phyloP scores from a whole-genome alignment of 1,284 basidiomycete species.

The Kwoniella shivajii region DNA sequence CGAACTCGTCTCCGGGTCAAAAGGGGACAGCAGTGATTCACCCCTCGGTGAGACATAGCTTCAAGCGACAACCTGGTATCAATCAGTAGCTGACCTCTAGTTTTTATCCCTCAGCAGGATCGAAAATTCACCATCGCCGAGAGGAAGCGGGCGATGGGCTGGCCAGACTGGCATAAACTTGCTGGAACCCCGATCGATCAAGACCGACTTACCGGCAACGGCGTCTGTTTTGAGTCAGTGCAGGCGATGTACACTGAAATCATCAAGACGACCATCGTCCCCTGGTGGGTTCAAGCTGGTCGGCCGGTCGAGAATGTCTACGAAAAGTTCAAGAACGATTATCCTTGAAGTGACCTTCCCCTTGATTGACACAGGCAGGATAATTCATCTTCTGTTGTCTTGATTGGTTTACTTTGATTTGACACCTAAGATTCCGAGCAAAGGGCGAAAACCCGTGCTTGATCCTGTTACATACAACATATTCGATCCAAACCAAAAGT shows the following conservation, averaged over 20 bases:
- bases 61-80: background rate
- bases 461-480: background rate
- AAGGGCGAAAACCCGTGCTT: background rate
- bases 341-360: conserved; percentile 8
- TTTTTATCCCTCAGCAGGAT: conserved; percentile 14
- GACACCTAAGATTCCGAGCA: too few relatives aligned
- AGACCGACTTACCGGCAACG: conserved; percentile 13
- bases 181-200: conserved; percentile 18
- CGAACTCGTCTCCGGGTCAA: conserved; percentile 12
- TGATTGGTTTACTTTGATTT: too few relatives aligned
- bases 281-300: conserved; percentile 22
- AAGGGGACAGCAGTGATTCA: conserved; percentile 21
- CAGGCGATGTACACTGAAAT: conserved; percentile 26
- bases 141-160: conserved; percentile 30
- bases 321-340: conserved; percentile 7
- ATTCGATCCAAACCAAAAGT: background rate
- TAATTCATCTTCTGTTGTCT: too few relatives aligned
- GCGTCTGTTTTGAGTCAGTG: conserved; percentile 15
- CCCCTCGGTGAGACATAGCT: conserved; percentile 13
- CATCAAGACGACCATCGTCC: conserved; percentile 19
- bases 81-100: background rate
- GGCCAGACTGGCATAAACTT: conserved; percentile 31
- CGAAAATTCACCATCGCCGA: conserved; percentile 32
- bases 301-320: conserved; percentile 12
- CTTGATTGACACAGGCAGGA: background rate